Base-by-base conservation (phyloP, 2,329 filamentous ascomycete species). In the Trichoderma guizhouense region DNA sequence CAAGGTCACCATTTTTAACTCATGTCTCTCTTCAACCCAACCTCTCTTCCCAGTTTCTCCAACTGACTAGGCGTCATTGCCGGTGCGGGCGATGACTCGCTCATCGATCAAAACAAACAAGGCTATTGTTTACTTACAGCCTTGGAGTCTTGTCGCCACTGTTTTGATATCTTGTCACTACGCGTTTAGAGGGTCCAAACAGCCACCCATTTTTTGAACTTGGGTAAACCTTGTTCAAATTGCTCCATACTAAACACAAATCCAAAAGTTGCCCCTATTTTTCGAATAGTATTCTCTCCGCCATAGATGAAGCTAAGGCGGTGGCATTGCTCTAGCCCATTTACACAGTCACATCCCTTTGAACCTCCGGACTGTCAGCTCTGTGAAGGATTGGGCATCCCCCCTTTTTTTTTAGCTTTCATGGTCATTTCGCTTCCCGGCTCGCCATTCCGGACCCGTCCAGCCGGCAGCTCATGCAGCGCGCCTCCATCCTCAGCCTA, bases 51-150 rank as follows among this genome's bases (percentile, higher is more conserved):
- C 14, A 7, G 30, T 12, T 36, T 69, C 6, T 36, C 3, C 55
- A 28, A 34, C 1, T n/a, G 11, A 34, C 43, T 26, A 51, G 28
- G 8, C 18, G 12, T 15, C 21, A 69, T 69, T 21, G 67, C 55
- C 7, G 14, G 51, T 43, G 64, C 36, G 51, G 64, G 14, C n/a
- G 51, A 57, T 39, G 64, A 61, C 57, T 62, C 55, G 72, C 76
- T 70, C 71, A 71, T 72, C 73, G 73, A 76, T 77, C 78, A 79
- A 76, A 79, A 79, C 74, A 79, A 79, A 79, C 77, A 77, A 76
- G 21, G 57, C 15, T 47, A 75, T 71, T 71, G 69, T 71, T 66
- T 62, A 62, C 57, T 61, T 34, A 3, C 21, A 12, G 26, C 53
- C n/a, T 24, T 28, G 11, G 9, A 14, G 26, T 11, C 7, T 12